Conservation (phyloP, 257 asterid species). For the Solanum pinnatisectum region DNA sequence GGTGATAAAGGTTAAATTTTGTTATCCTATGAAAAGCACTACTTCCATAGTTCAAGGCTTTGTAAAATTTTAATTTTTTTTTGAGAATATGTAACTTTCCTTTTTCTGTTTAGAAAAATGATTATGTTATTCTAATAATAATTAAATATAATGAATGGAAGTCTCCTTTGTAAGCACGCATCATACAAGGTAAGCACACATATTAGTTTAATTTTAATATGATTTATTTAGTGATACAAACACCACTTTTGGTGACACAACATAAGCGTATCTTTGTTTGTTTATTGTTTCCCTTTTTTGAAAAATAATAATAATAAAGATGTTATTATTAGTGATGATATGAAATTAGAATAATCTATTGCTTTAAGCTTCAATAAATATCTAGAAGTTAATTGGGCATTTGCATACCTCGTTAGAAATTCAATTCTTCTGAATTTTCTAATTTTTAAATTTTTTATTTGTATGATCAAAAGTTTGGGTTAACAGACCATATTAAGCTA, state of each 20-base stretch:
- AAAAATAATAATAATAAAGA: not conserved
- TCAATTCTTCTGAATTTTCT: not conserved
- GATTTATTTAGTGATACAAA: conserved; percentile 1
- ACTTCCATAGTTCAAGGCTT: conserved; percentile 3
- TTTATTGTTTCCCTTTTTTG: not conserved
- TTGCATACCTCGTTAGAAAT: not conserved
- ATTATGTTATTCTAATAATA: not conserved
- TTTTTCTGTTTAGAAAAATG: not conserved
- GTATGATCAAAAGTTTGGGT: too few relatives aligned
- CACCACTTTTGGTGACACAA: not conserved
- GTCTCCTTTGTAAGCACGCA: not conserved
- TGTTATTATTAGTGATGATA: not conserved
- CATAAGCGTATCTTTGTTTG: not conserved
- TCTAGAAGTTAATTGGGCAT: not conserved
- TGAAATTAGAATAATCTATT: not conserved
- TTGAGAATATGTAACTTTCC: not conserved
- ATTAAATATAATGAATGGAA: not conserved
- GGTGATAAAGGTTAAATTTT: not conserved
- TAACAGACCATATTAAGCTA: too few relatives aligned
- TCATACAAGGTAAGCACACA: not conserved
- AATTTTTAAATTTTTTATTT: not conserved
- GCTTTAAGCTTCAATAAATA: not conserved
- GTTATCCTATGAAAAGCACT: conserved; percentile 4
- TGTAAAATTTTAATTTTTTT: not conserved
- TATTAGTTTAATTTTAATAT: not conserved